These are phyloP conservation scores for Pistacia integerrima DNA, from an alignment of 345 rosid species.

Conservation along the genomic window DNA sequence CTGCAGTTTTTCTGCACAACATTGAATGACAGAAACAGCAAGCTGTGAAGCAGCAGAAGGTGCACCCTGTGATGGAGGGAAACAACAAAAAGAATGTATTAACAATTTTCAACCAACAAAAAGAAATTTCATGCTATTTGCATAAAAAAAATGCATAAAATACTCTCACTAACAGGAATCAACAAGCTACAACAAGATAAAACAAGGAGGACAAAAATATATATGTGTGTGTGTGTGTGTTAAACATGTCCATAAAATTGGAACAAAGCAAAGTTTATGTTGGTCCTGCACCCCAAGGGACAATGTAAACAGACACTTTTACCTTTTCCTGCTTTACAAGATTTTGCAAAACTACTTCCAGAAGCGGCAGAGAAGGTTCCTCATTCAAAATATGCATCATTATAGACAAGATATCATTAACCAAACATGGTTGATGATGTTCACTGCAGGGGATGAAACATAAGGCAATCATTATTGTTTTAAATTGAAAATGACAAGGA, in stretches of 20 bases:
- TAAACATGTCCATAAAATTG: neutral
- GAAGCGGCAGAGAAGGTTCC: constrained; percentile 61
- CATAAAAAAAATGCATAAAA: neutral
- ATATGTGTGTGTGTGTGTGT: too few relatives aligned
- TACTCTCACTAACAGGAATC: neutral
- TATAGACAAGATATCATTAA: constrained; percentile 62
- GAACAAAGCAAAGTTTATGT: neutral
- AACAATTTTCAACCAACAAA: neutral
- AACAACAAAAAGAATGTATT: constrained; percentile 9
- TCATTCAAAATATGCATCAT: constrained; percentile 64
- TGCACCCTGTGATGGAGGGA: constrained; percentile 43
- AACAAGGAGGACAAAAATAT: neutral
- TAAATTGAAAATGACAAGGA: constrained; percentile 7
- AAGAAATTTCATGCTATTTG: neutral
- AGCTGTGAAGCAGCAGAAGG: constrained; percentile 64
- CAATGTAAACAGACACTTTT: neutral
- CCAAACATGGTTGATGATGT: constrained; percentile 54
- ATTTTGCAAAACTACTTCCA: constrained; percentile 61
- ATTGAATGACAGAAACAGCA: constrained; percentile 76
- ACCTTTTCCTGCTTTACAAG: constrained; percentile 76
- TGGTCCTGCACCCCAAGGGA: neutral
- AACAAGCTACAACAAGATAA: neutral
- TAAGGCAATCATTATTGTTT: constrained; percentile 8
- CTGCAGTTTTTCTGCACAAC: constrained; percentile 67
- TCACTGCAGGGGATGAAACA: constrained; percentile 47